phyloP scores from a whole-genome alignment of 2,329 filamentous ascomycete species.

The Fusarium lyarnte region DNA sequence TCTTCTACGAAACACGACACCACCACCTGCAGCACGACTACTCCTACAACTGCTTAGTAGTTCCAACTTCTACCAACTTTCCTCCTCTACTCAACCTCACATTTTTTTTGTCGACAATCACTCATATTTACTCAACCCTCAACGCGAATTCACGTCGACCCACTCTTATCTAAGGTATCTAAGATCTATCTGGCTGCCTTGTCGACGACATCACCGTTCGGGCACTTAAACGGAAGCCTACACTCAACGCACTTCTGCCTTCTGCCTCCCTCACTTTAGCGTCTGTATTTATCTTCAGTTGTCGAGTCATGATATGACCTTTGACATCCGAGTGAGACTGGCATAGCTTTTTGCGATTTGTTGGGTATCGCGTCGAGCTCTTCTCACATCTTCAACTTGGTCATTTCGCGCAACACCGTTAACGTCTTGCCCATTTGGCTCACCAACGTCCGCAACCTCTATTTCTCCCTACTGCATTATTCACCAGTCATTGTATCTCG shows the following conservation, averaged over 20 bases:
- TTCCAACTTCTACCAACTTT: constrained; percentile 25
- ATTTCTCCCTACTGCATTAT: constrained; percentile 18
- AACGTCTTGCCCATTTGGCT: constrained; percentile 14
- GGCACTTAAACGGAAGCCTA: constrained; percentile 29
- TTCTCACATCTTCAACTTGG: constrained; percentile 26
- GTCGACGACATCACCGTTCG: constrained; percentile 20
- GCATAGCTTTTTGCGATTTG: constrained; percentile 42
- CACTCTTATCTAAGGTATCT: constrained; percentile 1
- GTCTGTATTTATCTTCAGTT: constrained; percentile 19
- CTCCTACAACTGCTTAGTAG: constrained; percentile 25
- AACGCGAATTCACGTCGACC: neutral
- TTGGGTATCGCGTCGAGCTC: constrained; percentile 36
- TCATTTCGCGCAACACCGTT: constrained; percentile 13
- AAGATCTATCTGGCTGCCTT: constrained; percentile 27
- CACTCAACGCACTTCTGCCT: constrained; percentile 3
- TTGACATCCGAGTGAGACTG: constrained; percentile 41
- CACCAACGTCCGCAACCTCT: constrained; percentile 13
- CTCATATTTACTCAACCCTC: constrained; percentile 12
- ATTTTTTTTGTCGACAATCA: neutral
- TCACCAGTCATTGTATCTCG: constrained; percentile 5
- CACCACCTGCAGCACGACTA: constrained; percentile 16
- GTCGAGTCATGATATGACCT: constrained; percentile 46
- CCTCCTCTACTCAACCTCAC: constrained; percentile 7
- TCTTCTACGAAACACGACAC: constrained; percentile 31
- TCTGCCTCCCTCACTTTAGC: constrained; percentile 33